Conservation (phyloP, 139 green algal species). For the Pseudopediastrum boryanum region DNA sequence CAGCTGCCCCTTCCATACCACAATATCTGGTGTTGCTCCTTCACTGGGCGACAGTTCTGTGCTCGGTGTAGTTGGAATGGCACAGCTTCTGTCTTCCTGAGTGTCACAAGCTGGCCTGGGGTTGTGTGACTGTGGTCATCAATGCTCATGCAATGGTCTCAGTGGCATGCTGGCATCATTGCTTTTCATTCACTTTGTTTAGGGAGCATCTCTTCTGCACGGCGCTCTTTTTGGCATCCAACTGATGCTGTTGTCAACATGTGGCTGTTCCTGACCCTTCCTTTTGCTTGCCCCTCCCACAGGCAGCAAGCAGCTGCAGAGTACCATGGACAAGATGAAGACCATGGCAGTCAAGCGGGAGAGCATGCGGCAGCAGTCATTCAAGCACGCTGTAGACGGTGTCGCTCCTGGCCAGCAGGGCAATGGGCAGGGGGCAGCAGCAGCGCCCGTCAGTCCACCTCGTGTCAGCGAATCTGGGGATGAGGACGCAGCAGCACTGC, state of each 20-base stretch:
- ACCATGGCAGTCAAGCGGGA: constrained; percentile 64
- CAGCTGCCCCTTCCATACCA: no score
- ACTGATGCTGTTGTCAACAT: constrained; percentile 4
- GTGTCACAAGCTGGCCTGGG: no score
- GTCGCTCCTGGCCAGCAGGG: no score
- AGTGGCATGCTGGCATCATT: no score
- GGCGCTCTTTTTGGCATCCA: background rate
- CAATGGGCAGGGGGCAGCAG: background rate
- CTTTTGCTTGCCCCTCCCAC: background rate
- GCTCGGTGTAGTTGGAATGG: no score
- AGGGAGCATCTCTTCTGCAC: no score
- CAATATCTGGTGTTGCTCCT: no score
- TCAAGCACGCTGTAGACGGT: constrained; percentile 28
- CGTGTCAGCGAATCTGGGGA: background rate
- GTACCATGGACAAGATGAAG: constrained; percentile 58
- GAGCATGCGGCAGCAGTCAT: constrained; percentile 51
- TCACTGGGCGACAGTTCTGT: no score
- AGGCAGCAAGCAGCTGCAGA: constrained; percentile 56
- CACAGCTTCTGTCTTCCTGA: no score
- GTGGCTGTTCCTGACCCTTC: constrained; percentile 1
- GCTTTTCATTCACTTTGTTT: no score
- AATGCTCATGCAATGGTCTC: no score
- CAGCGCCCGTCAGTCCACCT: background rate
- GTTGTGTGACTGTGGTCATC: no score
- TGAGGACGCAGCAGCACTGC: background rate